These are phyloP conservation scores for Lentinula guzmanii DNA, from an alignment of 768 basidiomycete species.

Conservation along the genomic window DNA sequence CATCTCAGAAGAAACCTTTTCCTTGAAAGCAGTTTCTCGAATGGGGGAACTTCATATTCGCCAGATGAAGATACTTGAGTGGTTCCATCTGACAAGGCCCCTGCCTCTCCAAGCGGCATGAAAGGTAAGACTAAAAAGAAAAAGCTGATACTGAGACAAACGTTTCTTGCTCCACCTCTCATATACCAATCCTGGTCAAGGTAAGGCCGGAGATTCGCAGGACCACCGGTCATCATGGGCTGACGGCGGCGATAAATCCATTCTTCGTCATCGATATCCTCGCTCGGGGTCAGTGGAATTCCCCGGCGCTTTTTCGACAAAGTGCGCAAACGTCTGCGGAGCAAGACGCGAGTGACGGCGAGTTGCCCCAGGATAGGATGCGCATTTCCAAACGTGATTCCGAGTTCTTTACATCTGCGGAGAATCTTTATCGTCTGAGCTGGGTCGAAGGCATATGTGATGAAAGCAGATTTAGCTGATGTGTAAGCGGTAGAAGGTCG, in stretches of 20 bases:
- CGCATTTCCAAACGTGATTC: constrained; percentile 46
- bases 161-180: constrained; percentile 29
- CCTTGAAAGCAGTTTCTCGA: constrained; percentile 34
- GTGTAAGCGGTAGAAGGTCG: constrained; percentile 26
- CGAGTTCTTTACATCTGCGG: constrained; percentile 31
- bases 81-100: constrained; percentile 24
- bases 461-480: constrained; percentile 28
- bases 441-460: constrained; percentile 18
- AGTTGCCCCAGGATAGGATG: constrained; percentile 46
- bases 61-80: neutral
- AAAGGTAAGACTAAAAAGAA: constrained; percentile 38
- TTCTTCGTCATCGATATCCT: constrained; percentile 42
- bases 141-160: constrained; percentile 19
- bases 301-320: neutral
- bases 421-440: constrained; percentile 25
- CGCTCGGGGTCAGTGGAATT: constrained; percentile 27
- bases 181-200: constrained; percentile 42
- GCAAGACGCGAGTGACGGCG: constrained; percentile 44
- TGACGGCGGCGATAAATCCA: constrained; percentile 46
- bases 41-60: constrained; percentile 26
- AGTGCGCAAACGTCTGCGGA: constrained; percentile 1
- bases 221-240: constrained; percentile 42
- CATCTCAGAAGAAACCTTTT: constrained; percentile 41
- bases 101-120: constrained; percentile 33
- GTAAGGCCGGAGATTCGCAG: constrained; percentile 44